A percentile compares a stretch with the other conserved stretches of the same genome.
Evolutionary conservation across 306 rosid genomes (phyloP).

Genomic region (Aeschynomene evenia): DNA sequence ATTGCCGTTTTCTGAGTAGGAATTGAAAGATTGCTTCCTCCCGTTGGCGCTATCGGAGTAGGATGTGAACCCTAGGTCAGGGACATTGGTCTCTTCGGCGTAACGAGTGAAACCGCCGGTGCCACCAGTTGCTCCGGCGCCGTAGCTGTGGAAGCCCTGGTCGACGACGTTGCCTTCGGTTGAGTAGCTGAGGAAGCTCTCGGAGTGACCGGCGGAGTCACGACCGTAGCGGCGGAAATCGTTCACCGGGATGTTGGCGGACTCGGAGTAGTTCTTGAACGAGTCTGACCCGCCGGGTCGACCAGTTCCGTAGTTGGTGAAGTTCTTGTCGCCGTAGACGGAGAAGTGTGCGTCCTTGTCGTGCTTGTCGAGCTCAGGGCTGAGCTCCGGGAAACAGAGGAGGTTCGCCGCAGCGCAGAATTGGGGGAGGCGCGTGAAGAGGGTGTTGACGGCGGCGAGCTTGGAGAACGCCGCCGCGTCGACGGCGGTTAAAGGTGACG

Average conservation of each 20-base stretch:
- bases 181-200: conserved; percentile 57
- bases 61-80: conserved; percentile 61
- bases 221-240: conserved; percentile 94
- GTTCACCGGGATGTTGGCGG: conserved; percentile 54
- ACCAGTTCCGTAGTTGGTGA: conserved; percentile 80
- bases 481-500: conserved; percentile 64
- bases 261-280: conserved; percentile 74
- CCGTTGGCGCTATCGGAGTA: conserved; percentile 80
- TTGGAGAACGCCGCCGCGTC: conserved; percentile 63
- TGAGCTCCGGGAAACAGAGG: conserved; percentile 71
- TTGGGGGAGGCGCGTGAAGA: conserved; percentile 64
- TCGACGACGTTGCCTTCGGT: conserved; percentile 65
- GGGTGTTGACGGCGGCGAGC: conserved; percentile 51
- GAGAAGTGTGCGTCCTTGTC: conserved; percentile 51
- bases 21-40: conserved; percentile 55
- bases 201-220: conserved; percentile 57
- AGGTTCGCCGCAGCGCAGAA: conserved; percentile 80
- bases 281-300: conserved; percentile 68
- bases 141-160: conserved; percentile 75
- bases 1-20: conserved; percentile 72
- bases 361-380: conserved; percentile 68
- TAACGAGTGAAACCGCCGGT: conserved; percentile 73
- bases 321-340: conserved; percentile 51
- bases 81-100: conserved; percentile 60
- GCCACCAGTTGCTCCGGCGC: conserved; percentile 63